A percentile compares a stretch with the other conserved stretches of the same genome.
These are phyloP conservation scores for Pseudonitzschia delicatissima DNA, from an alignment of 108 stramenopile species.

Conservation along the genomic window DNA sequence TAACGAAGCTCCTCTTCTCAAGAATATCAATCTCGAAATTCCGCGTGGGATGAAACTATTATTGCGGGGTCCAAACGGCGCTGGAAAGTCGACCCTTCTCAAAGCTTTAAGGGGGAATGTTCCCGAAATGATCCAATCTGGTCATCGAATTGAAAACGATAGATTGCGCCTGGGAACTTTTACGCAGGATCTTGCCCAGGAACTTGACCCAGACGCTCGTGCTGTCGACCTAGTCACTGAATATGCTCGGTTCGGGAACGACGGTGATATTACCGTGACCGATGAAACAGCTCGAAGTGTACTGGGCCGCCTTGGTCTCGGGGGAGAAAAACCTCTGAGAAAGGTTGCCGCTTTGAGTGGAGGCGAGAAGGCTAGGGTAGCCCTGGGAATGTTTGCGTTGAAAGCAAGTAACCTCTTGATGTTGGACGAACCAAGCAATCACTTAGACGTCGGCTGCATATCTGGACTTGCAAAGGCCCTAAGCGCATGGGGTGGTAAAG, in stretches of 20 bases:
- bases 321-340: slow-evolving; percentile 78
- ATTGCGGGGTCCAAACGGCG: slow-evolving; percentile 82
- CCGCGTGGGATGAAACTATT: slow-evolving; percentile 64
- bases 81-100: slow-evolving; percentile 87
- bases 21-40: slow-evolving; percentile 47
- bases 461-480: slow-evolving; percentile 70
- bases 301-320: slow-evolving; percentile 78
- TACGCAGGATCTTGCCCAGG: slow-evolving; percentile 91
- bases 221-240: slow-evolving; percentile 79
- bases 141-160: slow-evolving; percentile 71
- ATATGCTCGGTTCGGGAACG: slow-evolving; percentile 58
- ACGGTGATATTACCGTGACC: slow-evolving; percentile 72
- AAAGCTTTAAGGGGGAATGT: slow-evolving; percentile 73
- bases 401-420: slow-evolving; percentile 73
- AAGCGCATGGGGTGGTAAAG: slow-evolving; percentile 65
- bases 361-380: slow-evolving; percentile 85
- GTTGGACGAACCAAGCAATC: slow-evolving; percentile 70
- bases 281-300: slow-evolving; percentile 72
- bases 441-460: slow-evolving; percentile 41
- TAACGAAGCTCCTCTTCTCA: slow-evolving; percentile 34
- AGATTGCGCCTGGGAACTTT: slow-evolving; percentile 59
- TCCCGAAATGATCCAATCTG: slow-evolving; percentile 46
- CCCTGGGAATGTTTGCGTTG: slow-evolving; percentile 79
- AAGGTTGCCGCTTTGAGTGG: slow-evolving; percentile 54
- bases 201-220: slow-evolving; percentile 64